Evolutionary conservation across 2,329 filamentous ascomycete species (phyloP), one percentile per base, ranked within the genome.

Genomic region (Mariannaea elegans): DNA sequence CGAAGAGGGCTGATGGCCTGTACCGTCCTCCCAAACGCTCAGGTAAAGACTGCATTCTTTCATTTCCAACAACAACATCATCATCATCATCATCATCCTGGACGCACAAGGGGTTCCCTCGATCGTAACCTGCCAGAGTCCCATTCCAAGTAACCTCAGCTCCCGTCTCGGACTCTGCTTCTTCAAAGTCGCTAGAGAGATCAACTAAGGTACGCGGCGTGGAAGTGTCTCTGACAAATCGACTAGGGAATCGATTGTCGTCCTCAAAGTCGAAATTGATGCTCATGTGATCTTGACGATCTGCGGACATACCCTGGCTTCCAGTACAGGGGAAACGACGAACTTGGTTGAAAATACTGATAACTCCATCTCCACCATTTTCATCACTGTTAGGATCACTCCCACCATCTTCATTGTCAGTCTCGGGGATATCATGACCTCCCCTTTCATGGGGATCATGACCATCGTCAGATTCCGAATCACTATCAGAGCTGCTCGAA

Each of bases 151-250:
- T 12, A 7, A 5, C 21, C 19, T 10, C 34, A 29, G 12, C 41
- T 23, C 7, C 23, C 1, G 29, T 4, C 7, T 23, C 41, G 3
- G 24, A n/a, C n/a, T n/a, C n/a, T n/a, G 2, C 10, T 41, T 56
- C 29, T 9, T 49, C 59, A 2, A 24, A 21, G 16, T 51, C 57
- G n/a, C 18, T 42, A 6, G 54, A 51, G 1, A 66, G 50, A 7
- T 66, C 58, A 4, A 66, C 31, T 1, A 21, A 4, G 1, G 19
- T 21, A 2, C 50, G 42, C 4, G 34, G 18, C 7, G 39, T 1
- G 16, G 55, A 2, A 29, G 19, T 21, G 3, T 44, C 34, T 48
- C 29, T n/a, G 8, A 12, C 1, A 12, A 13, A 10, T 6, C 10
- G 49, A 3, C 44, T 10, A 5, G 27, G 49, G 44, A 19, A 44